phyloP scores from a whole-genome alignment of 2,329 filamentous ascomycete species.

The Cercospora sp. region DNA sequence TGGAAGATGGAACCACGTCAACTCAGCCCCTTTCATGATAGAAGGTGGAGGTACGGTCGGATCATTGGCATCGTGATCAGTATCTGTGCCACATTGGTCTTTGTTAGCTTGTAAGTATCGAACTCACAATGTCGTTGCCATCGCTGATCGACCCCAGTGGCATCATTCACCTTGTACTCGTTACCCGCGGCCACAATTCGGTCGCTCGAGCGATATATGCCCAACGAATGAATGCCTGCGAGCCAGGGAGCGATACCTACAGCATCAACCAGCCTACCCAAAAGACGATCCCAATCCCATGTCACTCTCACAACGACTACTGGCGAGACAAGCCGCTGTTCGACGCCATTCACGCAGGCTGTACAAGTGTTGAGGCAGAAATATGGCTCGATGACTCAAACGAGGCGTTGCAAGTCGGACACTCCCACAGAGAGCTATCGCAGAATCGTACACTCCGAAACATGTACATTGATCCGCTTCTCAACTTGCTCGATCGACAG shows the following conservation, averaged over 20 bases:
- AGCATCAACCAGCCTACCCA: background rate
- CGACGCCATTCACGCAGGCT: conserved; percentile 56
- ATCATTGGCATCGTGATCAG: background rate
- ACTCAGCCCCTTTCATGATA: background rate
- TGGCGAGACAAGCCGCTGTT: conserved; percentile 58
- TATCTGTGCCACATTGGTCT: background rate
- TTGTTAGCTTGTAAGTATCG: background rate
- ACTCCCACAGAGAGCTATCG: background rate
- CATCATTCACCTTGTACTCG: background rate
- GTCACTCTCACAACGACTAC: conserved; percentile 63
- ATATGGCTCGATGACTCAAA: background rate
- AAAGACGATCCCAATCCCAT: conserved; percentile 53
- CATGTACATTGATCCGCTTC: background rate
- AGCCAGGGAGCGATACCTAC: background rate
- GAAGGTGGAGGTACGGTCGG: background rate
- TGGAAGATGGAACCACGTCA: background rate
- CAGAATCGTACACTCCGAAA: background rate
- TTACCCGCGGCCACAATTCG: background rate
- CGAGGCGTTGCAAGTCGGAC: background rate
- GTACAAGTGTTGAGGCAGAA: conserved; percentile 57
- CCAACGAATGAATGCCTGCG: background rate
- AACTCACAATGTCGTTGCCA: background rate
- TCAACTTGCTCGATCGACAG: background rate
- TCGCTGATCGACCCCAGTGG: background rate
- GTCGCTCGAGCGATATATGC: background rate